phyloP scores from a whole-genome alignment of 2,329 filamentous ascomycete genomes.

The Alternaria sp. region DNA sequence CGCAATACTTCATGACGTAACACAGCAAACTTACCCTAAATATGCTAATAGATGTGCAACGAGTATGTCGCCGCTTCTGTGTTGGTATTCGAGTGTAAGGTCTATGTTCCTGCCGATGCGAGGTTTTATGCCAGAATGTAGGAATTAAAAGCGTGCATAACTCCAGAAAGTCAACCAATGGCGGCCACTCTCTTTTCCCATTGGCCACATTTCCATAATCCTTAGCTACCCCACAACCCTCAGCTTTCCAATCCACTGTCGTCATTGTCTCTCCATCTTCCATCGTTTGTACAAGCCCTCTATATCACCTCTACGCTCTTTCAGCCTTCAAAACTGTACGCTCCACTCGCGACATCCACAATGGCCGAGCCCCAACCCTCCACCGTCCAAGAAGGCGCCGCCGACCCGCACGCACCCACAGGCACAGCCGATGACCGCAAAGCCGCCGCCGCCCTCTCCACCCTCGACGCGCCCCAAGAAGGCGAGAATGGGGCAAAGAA shows the following conservation, averaged over 20 bases:
- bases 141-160: neutral
- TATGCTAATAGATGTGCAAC: neutral
- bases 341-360: slow-evolving; percentile 5
- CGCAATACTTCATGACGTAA: neutral
- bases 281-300: neutral
- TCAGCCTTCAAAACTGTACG: neutral
- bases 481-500: slow-evolving; percentile 59
- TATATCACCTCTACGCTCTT: neutral
- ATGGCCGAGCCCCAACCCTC: slow-evolving; percentile 70
- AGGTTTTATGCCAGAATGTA: neutral
- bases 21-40: neutral
- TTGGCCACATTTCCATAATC: slow-evolving; percentile 15
- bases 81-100: neutral
- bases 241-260: neutral
- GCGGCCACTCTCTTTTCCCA: slow-evolving; percentile 19
- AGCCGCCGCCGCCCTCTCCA: slow-evolving; percentile 74
- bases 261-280: neutral
- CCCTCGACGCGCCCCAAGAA: slow-evolving; percentile 65
- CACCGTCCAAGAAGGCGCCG: slow-evolving; percentile 65
- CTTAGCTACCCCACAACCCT: slow-evolving; percentile 15
- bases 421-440: slow-evolving; percentile 77
- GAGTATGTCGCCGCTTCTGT: neutral
- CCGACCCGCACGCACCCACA: slow-evolving; percentile 52
- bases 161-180: slow-evolving; percentile 9
- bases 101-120: neutral